A percentile compares a stretch with the other conserved stretches of the same genome.
Conservation (phyloP, 495 filamentous ascomycete genomes). For the Talaromyces trachyspermus region DNA sequence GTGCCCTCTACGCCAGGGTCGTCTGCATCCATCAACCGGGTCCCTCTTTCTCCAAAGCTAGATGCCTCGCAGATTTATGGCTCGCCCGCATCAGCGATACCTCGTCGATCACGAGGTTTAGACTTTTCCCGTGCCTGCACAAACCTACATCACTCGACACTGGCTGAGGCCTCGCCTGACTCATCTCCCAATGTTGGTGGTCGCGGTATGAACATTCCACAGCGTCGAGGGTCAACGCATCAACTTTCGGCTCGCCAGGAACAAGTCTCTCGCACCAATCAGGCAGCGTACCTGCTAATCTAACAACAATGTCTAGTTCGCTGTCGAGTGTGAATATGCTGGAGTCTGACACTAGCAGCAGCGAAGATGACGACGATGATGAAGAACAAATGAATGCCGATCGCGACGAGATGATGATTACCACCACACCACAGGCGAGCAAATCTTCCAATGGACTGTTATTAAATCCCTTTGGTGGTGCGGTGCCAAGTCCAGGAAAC, state of each 20-base stretch:
- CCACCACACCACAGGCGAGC: slow-evolving; percentile 44
- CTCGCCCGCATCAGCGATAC: slow-evolving; percentile 74
- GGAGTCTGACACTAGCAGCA: slow-evolving; percentile 67
- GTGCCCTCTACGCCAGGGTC: slow-evolving; percentile 43
- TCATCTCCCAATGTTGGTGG: slow-evolving; percentile 83
- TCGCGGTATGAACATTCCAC: slow-evolving; percentile 71
- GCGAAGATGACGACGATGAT: slow-evolving; percentile 64
- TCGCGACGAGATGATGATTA: slow-evolving; percentile 69
- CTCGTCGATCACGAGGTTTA: slow-evolving; percentile 75
- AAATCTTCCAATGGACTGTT: slow-evolving; percentile 26
- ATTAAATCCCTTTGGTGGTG: slow-evolving; percentile 38
- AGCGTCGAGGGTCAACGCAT: slow-evolving; percentile 37
- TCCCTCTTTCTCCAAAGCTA: slow-evolving; percentile 77
- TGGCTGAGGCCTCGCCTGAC: slow-evolving; percentile 87
- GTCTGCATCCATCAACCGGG: slow-evolving; percentile 51
- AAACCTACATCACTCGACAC: slow-evolving; percentile 89
- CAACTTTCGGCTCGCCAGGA: slow-evolving; percentile 36
- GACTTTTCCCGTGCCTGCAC: slow-evolving; percentile 94
- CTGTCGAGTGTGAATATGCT: slow-evolving; percentile 77
- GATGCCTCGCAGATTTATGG: slow-evolving; percentile 78
- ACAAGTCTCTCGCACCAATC: slow-evolving; percentile 32
- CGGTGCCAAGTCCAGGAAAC: slow-evolving; percentile 40
- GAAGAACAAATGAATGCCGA: slow-evolving; percentile 76
- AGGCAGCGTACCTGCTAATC: slow-evolving; percentile 48
- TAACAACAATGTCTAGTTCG: slow-evolving; percentile 71